phyloP scores from a whole-genome alignment of 192 early-diverging fungal genomes.

The Podila horticola region DNA sequence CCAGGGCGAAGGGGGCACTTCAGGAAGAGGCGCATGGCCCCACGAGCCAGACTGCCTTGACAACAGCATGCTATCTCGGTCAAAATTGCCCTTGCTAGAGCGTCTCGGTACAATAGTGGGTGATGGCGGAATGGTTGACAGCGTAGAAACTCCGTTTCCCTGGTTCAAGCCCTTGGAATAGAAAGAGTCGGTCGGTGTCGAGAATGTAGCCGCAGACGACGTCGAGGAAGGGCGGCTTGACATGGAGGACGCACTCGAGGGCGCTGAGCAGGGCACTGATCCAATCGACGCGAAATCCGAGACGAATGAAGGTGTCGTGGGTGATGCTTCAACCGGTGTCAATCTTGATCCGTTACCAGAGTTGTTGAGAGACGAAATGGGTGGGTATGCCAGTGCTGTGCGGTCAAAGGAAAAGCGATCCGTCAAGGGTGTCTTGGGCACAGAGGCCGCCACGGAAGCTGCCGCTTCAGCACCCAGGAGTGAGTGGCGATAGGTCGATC shows the following conservation, averaged over 20 bases:
- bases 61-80: too few species aligned
- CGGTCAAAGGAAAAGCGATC: slow-evolving; percentile 20
- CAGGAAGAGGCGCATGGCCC: too few species aligned
- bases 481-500: slow-evolving; percentile 9
- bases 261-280: not conserved
- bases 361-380: not conserved
- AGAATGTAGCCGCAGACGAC: not conserved
- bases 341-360: not conserved
- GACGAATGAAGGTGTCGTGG: not conserved
- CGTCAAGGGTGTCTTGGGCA: slow-evolving; percentile 13
- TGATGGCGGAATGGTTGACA: too few species aligned
- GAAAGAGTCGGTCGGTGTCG: not conserved
- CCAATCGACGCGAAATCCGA: not conserved
- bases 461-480: not conserved
- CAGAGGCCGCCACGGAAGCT: not conserved
- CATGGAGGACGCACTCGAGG: slow-evolving; percentile 18
- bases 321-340: not conserved
- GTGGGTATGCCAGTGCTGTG: not conserved
- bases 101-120: too few species aligned
- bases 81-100: too few species aligned
- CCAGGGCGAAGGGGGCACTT: too few species aligned
- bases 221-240: slow-evolving; percentile 11
- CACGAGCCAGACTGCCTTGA: too few species aligned
- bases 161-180: too few species aligned
- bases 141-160: too few species aligned